A percentile compares a stretch with the other conserved stretches of the same genome.
phyloP scores from a whole-genome alignment of 176 grass and related monocot genomes.

The Oryza longistaminata region DNA sequence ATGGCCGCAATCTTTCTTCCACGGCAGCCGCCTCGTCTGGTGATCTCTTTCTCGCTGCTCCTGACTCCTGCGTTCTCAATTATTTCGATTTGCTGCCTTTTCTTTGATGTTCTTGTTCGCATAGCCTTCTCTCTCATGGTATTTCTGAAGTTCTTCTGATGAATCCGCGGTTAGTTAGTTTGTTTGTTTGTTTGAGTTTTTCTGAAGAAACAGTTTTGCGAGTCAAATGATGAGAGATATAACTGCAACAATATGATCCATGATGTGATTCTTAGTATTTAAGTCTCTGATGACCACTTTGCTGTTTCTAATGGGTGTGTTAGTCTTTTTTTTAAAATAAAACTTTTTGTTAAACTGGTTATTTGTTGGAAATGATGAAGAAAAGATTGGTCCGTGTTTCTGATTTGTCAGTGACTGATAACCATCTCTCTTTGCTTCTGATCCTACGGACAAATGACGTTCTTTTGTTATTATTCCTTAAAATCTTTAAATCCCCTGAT shows the following conservation, averaged over 20 bases:
- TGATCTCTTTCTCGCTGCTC: background rate
- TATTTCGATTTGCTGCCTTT: background rate
- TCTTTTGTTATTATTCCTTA: background rate
- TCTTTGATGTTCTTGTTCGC: background rate
- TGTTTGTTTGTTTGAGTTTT: background rate
- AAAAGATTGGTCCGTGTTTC: slow-evolving; percentile 78
- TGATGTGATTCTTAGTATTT: slow-evolving; percentile 69
- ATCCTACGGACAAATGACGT: background rate
- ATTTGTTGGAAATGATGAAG: slow-evolving; percentile 56
- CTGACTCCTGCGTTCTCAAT: background rate
- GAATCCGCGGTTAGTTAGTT: background rate
- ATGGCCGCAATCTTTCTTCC: background rate
- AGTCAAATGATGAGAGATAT: slow-evolving; percentile 55
- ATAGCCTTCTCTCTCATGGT: background rate
- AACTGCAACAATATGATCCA: slow-evolving; percentile 85
- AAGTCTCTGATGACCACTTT: slow-evolving; percentile 61
- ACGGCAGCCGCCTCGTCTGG: background rate
- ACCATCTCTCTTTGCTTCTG: slow-evolving; percentile 40
- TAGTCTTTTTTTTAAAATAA: too few species aligned
- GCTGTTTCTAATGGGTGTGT: background rate
- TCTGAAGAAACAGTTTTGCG: background rate
- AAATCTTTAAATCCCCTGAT: background rate
- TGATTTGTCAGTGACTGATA: slow-evolving; percentile 56
- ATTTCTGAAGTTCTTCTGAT: background rate
- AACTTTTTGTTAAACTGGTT: background rate